A percentile compares a stretch with the other conserved stretches of the same genome.
Conservation (phyloP, 768 basidiomycete genomes). For the Rubroboletus pulcherrimus region DNA sequence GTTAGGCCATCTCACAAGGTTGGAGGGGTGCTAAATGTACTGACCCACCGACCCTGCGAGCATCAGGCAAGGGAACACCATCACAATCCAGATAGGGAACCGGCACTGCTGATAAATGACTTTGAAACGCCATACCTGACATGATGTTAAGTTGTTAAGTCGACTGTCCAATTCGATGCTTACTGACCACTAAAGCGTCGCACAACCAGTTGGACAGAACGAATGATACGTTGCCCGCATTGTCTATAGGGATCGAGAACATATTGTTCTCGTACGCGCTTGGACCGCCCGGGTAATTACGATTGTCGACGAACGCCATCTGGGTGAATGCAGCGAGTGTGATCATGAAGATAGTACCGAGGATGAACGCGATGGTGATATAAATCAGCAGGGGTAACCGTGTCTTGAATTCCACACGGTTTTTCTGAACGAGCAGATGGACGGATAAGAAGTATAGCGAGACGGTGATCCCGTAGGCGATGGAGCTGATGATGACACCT, state of each 20-base stretch:
- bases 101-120: constrained; percentile 9
- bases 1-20: not conserved
- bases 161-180: not conserved
- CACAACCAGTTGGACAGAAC: constrained; percentile 13
- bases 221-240: not conserved
- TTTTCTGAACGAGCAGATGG: constrained; percentile 3
- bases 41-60: constrained; percentile 7
- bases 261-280: constrained; percentile 14
- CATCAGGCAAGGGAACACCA: constrained; percentile 11
- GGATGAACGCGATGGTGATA: constrained; percentile 4
- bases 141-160: not conserved
- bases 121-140: constrained; percentile 17
- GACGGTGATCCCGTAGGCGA: constrained; percentile 8
- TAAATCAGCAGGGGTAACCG: constrained; percentile 5
- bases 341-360: constrained; percentile 18
- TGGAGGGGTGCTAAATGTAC: not conserved
- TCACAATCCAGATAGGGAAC: constrained; percentile 4
- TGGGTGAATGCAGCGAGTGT: constrained; percentile 21
- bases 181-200: constrained; percentile 19
- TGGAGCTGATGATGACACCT: constrained; percentile 6
- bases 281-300: constrained; percentile 33
- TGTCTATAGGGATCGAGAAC: no score
- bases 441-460: constrained; percentile 7
- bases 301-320: constrained; percentile 29
- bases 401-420: not conserved